phyloP scores from a whole-genome alignment of 2,329 filamentous ascomycete genomes.

The Monosporascus sp. region DNA sequence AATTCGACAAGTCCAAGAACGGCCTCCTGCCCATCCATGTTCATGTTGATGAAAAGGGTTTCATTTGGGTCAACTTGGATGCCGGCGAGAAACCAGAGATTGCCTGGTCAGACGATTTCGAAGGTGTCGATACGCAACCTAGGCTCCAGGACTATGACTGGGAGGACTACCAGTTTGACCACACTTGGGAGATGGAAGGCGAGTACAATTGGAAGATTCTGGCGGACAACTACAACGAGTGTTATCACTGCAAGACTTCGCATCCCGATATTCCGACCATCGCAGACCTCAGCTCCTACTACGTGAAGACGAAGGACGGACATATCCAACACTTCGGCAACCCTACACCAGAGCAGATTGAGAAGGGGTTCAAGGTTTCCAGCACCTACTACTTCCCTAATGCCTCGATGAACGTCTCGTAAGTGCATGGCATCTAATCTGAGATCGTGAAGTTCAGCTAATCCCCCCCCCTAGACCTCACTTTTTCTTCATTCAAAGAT shows the following conservation, averaged over 20 bases:
- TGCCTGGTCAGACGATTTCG: conserved; percentile 48
- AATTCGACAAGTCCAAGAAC: conserved; percentile 53
- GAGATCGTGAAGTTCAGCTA: neutral
- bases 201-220: conserved; percentile 57
- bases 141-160: conserved; percentile 42
- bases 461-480: conserved; percentile 37
- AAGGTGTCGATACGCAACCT: conserved; percentile 39
- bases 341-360: conserved; percentile 42
- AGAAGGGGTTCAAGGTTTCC: conserved; percentile 38
- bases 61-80: conserved; percentile 56
- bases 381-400: conserved; percentile 47
- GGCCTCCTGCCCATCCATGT: conserved; percentile 51
- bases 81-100: conserved; percentile 37
- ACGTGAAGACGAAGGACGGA: conserved; percentile 41
- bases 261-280: conserved; percentile 53
- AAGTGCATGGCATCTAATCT: conserved; percentile 23
- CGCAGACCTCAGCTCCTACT: conserved; percentile 52
- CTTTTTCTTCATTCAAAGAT: conserved; percentile 60
- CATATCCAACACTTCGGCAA: conserved; percentile 47
- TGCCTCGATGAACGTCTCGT: conserved; percentile 45
- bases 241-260: conserved; percentile 57
- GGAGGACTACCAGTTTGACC: conserved; percentile 51
- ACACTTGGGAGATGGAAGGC: conserved; percentile 51
- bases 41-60: conserved; percentile 47
- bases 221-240: conserved; percentile 62